These are phyloP conservation scores for Magnolia officinalis DNA, from an alignment of 164 flowering plant genomes.

Conservation along the genomic window DNA sequence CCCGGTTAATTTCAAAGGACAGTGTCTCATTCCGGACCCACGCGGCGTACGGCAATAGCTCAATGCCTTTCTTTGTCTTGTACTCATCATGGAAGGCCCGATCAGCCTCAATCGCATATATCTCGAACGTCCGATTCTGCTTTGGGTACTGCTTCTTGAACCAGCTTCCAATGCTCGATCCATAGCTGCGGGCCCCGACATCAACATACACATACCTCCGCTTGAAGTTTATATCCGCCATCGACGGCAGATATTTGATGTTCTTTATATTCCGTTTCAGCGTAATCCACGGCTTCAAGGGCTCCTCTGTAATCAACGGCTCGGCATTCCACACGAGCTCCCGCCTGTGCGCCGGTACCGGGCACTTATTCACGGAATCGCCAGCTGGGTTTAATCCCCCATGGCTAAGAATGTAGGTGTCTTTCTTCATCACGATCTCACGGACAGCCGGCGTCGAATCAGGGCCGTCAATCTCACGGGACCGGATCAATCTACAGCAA, in stretches of 20 bases:
- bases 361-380: conserved; percentile 36
- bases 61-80: conserved; percentile 52
- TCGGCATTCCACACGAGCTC: conserved; percentile 63
- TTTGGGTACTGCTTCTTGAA: conserved; percentile 94
- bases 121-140: conserved; percentile 80
- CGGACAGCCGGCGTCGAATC: conserved; percentile 50
- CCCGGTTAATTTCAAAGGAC: conserved; percentile 69
- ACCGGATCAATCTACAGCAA: conserved; percentile 54
- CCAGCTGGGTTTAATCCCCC: conserved; percentile 10
- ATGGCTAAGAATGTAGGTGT: conserved; percentile 13
- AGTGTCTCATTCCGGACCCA: conserved; percentile 87
- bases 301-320: conserved; percentile 75
- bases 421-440: conserved; percentile 67
- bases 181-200: conserved; percentile 91
- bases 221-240: conserved; percentile 83
- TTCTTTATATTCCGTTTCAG: conserved; percentile 77
- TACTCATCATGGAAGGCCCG: conserved; percentile 69
- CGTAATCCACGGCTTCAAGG: conserved; percentile 90
- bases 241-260: conserved; percentile 62
- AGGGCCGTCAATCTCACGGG: conserved; percentile 47
- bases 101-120: conserved; percentile 94
- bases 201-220: conserved; percentile 77
- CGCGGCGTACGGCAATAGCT: conserved; percentile 83
- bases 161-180: conserved; percentile 96
- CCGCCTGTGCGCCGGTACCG: conserved; percentile 58